A percentile compares a stretch with the other conserved stretches of the same genome.
These are phyloP conservation scores for Kalmusia sp. DNA, from an alignment of 2,329 filamentous ascomycete genomes.

Conservation along the genomic window DNA sequence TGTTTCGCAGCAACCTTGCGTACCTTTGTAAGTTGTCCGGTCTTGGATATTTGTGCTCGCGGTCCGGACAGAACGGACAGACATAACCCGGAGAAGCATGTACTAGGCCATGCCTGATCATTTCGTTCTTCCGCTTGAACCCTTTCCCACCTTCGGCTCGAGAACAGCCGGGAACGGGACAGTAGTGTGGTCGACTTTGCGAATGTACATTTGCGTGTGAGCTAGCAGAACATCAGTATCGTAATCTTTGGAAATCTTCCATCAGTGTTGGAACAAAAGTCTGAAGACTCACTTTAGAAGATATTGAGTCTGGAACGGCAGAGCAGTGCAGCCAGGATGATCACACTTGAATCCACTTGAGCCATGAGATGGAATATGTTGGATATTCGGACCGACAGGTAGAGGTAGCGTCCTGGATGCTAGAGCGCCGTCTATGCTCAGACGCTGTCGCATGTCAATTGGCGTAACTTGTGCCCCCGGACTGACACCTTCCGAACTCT, in stretches of 20 bases:
- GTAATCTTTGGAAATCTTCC: neutral
- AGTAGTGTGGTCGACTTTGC: constrained; percentile 68
- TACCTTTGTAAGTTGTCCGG: constrained; percentile 96
- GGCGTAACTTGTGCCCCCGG: constrained; percentile 37
- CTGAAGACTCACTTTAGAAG: constrained; percentile 69
- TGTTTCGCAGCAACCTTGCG: constrained; percentile 30
- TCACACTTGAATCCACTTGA: constrained; percentile 58
- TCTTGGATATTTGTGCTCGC: constrained; percentile 92
- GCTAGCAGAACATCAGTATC: constrained; percentile 33
- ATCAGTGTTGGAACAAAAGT: neutral
- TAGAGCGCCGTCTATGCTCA: constrained; percentile 40
- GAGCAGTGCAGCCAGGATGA: constrained; percentile 70
- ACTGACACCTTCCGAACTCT: constrained; percentile 46
- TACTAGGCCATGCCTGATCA: constrained; percentile 82
- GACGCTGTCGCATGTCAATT: constrained; percentile 32
- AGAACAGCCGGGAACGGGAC: constrained; percentile 64
- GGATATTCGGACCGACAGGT: constrained; percentile 38
- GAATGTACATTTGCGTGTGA: constrained; percentile 77
- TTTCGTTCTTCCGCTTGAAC: constrained; percentile 74
- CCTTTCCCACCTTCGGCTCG: constrained; percentile 69
- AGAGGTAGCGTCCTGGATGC: constrained; percentile 40
- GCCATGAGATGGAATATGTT: constrained; percentile 36
- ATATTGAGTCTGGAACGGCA: constrained; percentile 78
- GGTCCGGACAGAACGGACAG: constrained; percentile 93
- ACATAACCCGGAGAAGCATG: constrained; percentile 95